These are phyloP conservation scores for Dactylonectria macrodidyma DNA, from an alignment of 2,329 filamentous ascomycete species.

Conservation along the genomic window DNA sequence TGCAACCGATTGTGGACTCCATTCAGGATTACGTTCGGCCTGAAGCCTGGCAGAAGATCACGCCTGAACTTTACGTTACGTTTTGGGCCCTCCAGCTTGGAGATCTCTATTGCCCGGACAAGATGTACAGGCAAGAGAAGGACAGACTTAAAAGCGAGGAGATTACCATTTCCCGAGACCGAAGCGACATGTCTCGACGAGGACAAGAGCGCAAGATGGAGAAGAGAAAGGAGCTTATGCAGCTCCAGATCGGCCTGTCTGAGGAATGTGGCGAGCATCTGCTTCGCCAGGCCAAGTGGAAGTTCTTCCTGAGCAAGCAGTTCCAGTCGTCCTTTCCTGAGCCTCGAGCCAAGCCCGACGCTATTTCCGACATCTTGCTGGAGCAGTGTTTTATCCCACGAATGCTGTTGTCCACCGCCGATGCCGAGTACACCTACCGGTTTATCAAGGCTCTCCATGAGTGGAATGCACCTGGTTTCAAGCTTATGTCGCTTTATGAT, in stretches of 20 bases:
- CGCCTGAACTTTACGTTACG: slow-evolving; percentile 85
- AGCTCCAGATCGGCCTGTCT: slow-evolving; percentile 78
- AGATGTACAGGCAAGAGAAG: slow-evolving; percentile 84
- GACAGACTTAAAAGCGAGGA: slow-evolving; percentile 78
- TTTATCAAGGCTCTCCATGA: slow-evolving; percentile 91
- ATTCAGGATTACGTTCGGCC: slow-evolving; percentile 74
- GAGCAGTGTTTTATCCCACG: slow-evolving; percentile 96
- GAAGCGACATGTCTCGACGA: slow-evolving; percentile 79
- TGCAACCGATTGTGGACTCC: slow-evolving; percentile 81
- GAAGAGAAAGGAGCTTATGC: slow-evolving; percentile 78
- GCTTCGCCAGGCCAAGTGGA: slow-evolving; percentile 76
- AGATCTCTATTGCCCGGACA: slow-evolving; percentile 83
- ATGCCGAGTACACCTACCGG: slow-evolving; percentile 90
- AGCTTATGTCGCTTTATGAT: slow-evolving; percentile 86
- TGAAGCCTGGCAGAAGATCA: slow-evolving; percentile 79
- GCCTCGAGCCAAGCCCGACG: slow-evolving; percentile 73
- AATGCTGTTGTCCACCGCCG: slow-evolving; percentile 84
- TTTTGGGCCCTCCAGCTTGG: slow-evolving; percentile 94
- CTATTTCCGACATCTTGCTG: slow-evolving; percentile 82
- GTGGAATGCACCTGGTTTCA: slow-evolving; percentile 87
- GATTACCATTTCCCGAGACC: slow-evolving; percentile 77
- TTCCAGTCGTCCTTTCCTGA: slow-evolving; percentile 85
- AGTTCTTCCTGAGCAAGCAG: slow-evolving; percentile 79
- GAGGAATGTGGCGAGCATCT: slow-evolving; percentile 81
- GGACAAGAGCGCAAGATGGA: slow-evolving; percentile 75